Evolutionary conservation across 106 monocot species (phyloP).

Genomic region (Dendrobium huoshanense): DNA sequence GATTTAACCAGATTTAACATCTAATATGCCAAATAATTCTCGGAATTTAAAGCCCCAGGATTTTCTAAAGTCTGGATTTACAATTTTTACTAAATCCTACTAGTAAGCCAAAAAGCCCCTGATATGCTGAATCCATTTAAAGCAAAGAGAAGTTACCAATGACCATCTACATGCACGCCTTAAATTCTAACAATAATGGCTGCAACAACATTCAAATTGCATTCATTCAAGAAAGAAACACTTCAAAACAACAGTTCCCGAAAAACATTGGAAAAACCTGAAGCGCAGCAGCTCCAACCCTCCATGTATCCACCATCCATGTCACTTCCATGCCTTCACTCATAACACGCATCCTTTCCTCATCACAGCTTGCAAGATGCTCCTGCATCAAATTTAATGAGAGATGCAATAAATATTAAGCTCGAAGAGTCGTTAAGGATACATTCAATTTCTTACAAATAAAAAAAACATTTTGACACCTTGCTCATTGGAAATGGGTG

Average conservation of each 20-base stretch:
- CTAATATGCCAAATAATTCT: too few relatives aligned
- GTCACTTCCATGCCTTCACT: slow-evolving; percentile 78
- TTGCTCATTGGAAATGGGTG: slow-evolving; percentile 66
- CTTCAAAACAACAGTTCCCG: background rate
- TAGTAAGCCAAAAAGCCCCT: too few relatives aligned
- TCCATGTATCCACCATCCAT: slow-evolving; percentile 94
- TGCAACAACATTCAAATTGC: background rate
- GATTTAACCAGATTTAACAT: too few relatives aligned
- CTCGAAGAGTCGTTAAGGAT: background rate
- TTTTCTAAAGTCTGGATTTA: too few relatives aligned
- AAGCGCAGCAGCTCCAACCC: slow-evolving; percentile 87
- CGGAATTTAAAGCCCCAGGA: too few relatives aligned
- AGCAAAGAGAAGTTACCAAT: too few relatives aligned
- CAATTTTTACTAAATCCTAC: too few relatives aligned
- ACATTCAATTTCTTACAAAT: background rate
- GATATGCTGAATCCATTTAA: too few relatives aligned
- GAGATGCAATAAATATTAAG: background rate
- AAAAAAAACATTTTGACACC: slow-evolving; percentile 20
- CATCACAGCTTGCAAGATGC: slow-evolving; percentile 82
- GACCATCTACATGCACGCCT: background rate
- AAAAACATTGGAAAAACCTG: slow-evolving; percentile 42
- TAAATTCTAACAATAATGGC: background rate
- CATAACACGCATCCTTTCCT: slow-evolving; percentile 66
- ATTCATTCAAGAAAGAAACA: background rate
- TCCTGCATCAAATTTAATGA: slow-evolving; percentile 34